Conservation (phyloP, 2,329 filamentous ascomycete species). For the Sclerotinia spermophila region DNA sequence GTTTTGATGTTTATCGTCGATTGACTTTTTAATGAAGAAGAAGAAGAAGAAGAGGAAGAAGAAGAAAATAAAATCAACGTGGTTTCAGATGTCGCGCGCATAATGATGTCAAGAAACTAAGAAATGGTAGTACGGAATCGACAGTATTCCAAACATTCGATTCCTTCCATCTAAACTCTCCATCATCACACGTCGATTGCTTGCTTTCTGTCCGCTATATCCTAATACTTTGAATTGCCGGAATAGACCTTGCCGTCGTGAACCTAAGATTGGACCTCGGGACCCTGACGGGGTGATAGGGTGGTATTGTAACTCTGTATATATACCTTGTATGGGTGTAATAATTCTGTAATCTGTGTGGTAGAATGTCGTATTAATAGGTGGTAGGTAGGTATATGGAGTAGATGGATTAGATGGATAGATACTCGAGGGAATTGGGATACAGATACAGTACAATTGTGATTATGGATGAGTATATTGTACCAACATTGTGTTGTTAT, state of each 20-base stretch:
- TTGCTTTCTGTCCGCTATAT: neutral
- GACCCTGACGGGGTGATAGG: neutral
- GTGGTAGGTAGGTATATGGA: too few species aligned
- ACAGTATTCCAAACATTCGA: neutral
- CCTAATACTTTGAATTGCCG: neutral
- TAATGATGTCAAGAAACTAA: neutral
- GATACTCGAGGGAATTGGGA: neutral
- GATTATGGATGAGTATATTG: too few species aligned
- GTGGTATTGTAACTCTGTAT: too few species aligned
- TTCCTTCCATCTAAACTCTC: neutral
- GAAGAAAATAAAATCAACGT: neutral
- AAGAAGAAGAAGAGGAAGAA: too few species aligned
- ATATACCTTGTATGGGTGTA: too few species aligned
- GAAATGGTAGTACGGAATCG: too few species aligned
- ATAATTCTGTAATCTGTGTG: neutral
- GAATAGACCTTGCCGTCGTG: neutral
- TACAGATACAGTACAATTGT: too few species aligned
- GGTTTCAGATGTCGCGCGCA: constrained; percentile 19
- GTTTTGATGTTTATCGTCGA: neutral
- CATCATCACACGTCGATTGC: too few species aligned
- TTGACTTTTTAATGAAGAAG: too few species aligned
- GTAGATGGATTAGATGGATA: neutral
- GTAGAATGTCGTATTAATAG: neutral
- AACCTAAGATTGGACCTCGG: neutral
- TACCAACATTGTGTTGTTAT: too few species aligned